These are phyloP conservation scores for Suillus discolor DNA, from an alignment of 768 basidiomycete species.

Conservation along the genomic window DNA sequence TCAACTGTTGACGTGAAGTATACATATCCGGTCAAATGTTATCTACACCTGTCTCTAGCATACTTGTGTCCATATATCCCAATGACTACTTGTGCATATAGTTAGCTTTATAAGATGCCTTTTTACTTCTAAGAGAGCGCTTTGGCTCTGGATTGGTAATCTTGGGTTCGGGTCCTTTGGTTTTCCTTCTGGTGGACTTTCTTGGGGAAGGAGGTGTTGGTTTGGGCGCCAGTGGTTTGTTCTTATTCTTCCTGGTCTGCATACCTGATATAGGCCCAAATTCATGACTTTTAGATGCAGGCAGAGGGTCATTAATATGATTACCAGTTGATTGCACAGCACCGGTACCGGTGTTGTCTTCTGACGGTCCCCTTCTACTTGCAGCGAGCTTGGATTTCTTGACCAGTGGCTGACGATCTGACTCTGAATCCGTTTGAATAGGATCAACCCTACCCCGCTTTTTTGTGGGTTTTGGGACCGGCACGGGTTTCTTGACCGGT, in stretches of 20 bases:
- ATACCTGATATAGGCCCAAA: too few species aligned
- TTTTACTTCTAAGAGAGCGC: background rate
- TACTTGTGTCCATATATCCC: background rate
- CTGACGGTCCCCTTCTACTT: too few species aligned
- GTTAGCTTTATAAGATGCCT: background rate
- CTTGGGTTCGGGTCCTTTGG: background rate
- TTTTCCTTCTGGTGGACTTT: too few species aligned
- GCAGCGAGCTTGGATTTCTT: background rate
- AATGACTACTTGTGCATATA: background rate
- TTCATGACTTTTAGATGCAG: too few species aligned
- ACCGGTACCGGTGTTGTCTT: background rate
- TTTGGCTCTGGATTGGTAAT: background rate
- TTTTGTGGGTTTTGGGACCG: background rate
- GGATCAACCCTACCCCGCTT: background rate
- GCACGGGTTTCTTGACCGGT: too few species aligned
- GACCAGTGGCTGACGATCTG: background rate
- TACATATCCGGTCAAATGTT: background rate
- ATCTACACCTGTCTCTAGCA: background rate
- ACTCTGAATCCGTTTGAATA: background rate
- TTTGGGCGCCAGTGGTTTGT: too few species aligned
- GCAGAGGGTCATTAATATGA: background rate
- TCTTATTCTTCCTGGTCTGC: too few species aligned
- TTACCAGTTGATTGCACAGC: background rate
- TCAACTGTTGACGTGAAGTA: too few species aligned
- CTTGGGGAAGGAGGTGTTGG: too few species aligned